Base-by-base conservation (phyloP, 1,284 basidiomycete species). In the Singerocomus rubriflavus region DNA sequence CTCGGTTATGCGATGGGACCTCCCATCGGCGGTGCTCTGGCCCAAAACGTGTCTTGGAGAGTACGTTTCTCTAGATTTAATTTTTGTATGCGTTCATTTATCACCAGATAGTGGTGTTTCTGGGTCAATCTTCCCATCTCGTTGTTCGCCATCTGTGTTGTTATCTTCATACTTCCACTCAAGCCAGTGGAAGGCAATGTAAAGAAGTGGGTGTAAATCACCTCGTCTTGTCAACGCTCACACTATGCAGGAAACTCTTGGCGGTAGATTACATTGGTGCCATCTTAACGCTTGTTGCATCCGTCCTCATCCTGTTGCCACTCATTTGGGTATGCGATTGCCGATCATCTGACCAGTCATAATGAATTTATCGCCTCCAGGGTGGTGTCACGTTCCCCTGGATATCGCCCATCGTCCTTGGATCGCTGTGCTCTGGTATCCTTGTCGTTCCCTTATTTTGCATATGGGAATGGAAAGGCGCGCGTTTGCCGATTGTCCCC, bases 381-480 rank as follows among this genome's bases (percentile, higher is more conserved):
- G 86, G 84, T 25, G 86, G 86, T 3, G 75, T 83, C 0, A 81
- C 80, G 2, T 86, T 85, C 57, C 77, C 84, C 5, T 88, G 85
- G 85, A 71, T 66, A 7, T 87, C 85, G 0, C 75, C 81, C 0
- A 70, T 80, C 0, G 82, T 89, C 12, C 68, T 89, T 16, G 84
- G 75, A 1, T 80, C 84, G 0, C 67, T 91, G 2, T 67, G 79
- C 40, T 75, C 81, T 0, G 85, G 87, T 0, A 55, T 81, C 11
- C 55, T 79, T 3, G 72, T 86, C 1, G 66, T 82, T 10, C 68
- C 60, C 0, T 49, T 85, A 1, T 91, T 91, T 64, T 78, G 85
- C 44, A 45, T 84, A 14, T 88, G 85, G 76, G 88, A 92, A 68
- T 84, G 82, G 76, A 84, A 81, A 61, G 73, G 82, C 1, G 83